Conservation (phyloP, 2,329 filamentous ascomycete genomes). For the Apiospora rasikravindrae region DNA sequence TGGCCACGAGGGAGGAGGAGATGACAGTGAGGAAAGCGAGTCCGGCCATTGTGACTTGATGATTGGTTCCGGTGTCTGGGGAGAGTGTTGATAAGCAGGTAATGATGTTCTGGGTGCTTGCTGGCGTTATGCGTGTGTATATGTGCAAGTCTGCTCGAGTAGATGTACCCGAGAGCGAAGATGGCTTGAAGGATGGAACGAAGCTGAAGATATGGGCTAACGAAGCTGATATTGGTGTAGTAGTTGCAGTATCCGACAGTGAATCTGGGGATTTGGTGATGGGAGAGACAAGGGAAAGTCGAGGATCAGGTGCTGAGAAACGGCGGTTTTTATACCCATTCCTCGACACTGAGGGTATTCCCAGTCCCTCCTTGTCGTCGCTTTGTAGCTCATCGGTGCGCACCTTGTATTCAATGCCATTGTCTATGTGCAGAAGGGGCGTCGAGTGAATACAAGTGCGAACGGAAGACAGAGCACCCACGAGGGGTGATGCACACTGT, state of each 20-base stretch:
- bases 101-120: background rate
- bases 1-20: background rate
- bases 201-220: background rate
- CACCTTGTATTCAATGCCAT: background rate
- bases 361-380: background rate
- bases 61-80: background rate
- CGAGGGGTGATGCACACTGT: background rate
- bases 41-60: background rate
- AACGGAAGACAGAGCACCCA: background rate
- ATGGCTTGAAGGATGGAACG: too few species aligned
- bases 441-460: background rate
- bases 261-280: background rate
- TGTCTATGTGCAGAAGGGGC: too few species aligned
- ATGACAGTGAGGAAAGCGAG: background rate
- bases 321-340: background rate
- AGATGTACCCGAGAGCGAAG: too few species aligned
- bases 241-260: background rate
- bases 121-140: too few species aligned
- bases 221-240: background rate
- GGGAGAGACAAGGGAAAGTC: background rate
- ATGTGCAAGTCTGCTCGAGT: too few species aligned
- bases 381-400: background rate
- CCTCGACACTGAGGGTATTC: background rate
- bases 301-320: background rate
- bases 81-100: background rate